A percentile compares a stretch with the other conserved stretches of the same genome.
These are phyloP conservation scores for Ceratocystis harringtonii DNA, from an alignment of 2,329 filamentous ascomycete genomes.

Conservation along the genomic window DNA sequence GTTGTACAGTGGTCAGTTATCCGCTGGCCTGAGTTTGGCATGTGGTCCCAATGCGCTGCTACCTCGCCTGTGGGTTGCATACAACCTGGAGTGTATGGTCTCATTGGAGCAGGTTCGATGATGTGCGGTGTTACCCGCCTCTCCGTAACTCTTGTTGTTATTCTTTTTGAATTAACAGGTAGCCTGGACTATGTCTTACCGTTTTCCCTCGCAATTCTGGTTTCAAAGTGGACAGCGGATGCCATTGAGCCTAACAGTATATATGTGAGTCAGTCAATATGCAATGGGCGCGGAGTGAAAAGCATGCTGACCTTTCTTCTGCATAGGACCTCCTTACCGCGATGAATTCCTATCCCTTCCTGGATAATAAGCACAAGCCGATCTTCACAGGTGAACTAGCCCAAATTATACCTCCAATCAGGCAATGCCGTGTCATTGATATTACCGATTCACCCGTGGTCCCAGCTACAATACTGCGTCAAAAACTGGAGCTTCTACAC, in stretches of 20 bases:
- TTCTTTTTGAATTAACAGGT: constrained; percentile 88
- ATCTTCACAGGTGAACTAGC: constrained; percentile 77
- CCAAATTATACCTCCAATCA: constrained; percentile 66
- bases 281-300: background rate
- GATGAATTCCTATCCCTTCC: constrained; percentile 93
- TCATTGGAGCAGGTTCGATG: constrained; percentile 86
- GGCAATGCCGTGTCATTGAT: constrained; percentile 69
- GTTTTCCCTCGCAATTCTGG: constrained; percentile 80
- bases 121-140: constrained; percentile 96
- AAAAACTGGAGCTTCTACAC: constrained; percentile 69
- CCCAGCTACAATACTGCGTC: constrained; percentile 57
- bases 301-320: constrained; percentile 7
- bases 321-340: constrained; percentile 71
- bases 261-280: constrained; percentile 42
- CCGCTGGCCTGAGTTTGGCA: constrained; percentile 50
- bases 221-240: constrained; percentile 97
- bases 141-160: constrained; percentile 85
- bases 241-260: constrained; percentile 89
- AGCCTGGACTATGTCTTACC: constrained; percentile 90
- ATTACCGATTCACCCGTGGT: constrained; percentile 72
- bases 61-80: constrained; percentile 67
- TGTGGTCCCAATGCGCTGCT: constrained; percentile 62
- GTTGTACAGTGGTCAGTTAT: constrained; percentile 68
- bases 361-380: constrained; percentile 92
- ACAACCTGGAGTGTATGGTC: constrained; percentile 88